Evolutionary conservation across 2,329 filamentous ascomycete genomes (phyloP).

Genomic region (Colletotrichum melonis): DNA sequence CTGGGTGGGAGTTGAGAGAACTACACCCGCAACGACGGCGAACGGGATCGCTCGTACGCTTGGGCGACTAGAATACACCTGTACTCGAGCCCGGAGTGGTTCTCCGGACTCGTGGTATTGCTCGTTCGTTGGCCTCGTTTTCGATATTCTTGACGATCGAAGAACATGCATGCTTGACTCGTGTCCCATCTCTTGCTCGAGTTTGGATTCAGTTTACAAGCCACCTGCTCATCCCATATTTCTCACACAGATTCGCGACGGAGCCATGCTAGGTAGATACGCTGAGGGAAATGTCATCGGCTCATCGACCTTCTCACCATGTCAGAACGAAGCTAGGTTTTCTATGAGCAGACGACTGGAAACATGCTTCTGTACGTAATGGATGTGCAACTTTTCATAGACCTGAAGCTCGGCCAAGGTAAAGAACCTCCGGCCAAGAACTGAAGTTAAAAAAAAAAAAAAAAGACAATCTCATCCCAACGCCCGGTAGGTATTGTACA

Average conservation of each 20-base stretch:
- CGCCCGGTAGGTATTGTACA: constrained; percentile 31
- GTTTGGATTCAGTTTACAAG: not conserved
- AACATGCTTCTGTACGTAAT: constrained; percentile 1
- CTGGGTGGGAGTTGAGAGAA: not conserved
- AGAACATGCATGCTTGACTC: not conserved
- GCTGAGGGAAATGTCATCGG: not conserved
- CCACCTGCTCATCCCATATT: not conserved
- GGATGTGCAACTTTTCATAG: constrained; percentile 20
- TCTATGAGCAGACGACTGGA: not conserved
- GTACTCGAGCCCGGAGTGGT: not conserved
- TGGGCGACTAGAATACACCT: not conserved
- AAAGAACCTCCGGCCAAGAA: not conserved
- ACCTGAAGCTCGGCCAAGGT: constrained; percentile 5
- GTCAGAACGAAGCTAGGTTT: not conserved
- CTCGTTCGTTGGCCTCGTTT: not conserved
- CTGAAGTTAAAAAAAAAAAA: constrained; percentile 1
- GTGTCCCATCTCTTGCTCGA: not conserved
- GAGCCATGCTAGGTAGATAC: not conserved
- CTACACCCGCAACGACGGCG: not conserved
- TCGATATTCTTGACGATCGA: not conserved
- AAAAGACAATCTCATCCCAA: constrained; percentile 13
- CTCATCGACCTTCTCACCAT: not conserved
- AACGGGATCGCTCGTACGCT: not conserved
- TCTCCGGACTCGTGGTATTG: not conserved
- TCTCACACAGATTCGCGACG: not conserved